phyloP scores from a whole-genome alignment of 495 filamentous ascomycete species.

The Tuber melanosporum region DNA sequence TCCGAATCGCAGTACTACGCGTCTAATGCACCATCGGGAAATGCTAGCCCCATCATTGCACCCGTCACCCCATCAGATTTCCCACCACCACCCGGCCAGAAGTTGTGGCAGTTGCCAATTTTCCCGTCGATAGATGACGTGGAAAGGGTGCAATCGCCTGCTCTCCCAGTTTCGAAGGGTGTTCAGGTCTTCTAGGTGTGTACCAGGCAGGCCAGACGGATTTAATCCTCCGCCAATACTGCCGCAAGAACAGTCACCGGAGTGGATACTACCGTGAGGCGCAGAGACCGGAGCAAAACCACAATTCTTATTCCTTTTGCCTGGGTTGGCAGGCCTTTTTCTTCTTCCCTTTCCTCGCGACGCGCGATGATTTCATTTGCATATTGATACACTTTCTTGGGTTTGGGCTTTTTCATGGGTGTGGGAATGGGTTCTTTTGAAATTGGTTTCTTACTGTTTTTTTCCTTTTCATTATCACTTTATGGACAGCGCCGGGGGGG shows the following conservation, averaged over 20 bases:
- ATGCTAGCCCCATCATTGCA: constrained; percentile 34
- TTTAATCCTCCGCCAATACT: background rate
- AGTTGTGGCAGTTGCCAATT: constrained; percentile 33
- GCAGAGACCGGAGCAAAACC: background rate
- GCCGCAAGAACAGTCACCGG: background rate
- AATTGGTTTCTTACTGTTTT: constrained; percentile 11
- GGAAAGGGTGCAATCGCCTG: constrained; percentile 30
- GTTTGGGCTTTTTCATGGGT: constrained; percentile 14
- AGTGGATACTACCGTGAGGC: background rate
- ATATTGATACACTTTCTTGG: constrained; percentile 19
- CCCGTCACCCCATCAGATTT: constrained; percentile 36
- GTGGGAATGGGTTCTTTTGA: constrained; percentile 18
- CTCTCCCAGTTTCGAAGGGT: constrained; percentile 27
- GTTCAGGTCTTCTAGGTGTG: constrained; percentile 34
- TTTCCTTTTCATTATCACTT: constrained; percentile 8
- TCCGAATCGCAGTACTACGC: constrained; percentile 34
- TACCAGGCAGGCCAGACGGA: background rate
- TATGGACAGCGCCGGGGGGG: constrained; percentile 27
- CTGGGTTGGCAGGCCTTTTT: background rate
- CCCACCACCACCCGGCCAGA: constrained; percentile 24
- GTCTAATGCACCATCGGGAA: constrained; percentile 36
- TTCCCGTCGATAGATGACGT: constrained; percentile 32
- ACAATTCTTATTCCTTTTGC: background rate
- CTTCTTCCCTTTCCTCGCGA: constrained; percentile 1
- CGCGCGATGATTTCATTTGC: constrained; percentile 19